Conservation (phyloP, 1,284 basidiomycete species). For the Sporisorium sorghi region DNA sequence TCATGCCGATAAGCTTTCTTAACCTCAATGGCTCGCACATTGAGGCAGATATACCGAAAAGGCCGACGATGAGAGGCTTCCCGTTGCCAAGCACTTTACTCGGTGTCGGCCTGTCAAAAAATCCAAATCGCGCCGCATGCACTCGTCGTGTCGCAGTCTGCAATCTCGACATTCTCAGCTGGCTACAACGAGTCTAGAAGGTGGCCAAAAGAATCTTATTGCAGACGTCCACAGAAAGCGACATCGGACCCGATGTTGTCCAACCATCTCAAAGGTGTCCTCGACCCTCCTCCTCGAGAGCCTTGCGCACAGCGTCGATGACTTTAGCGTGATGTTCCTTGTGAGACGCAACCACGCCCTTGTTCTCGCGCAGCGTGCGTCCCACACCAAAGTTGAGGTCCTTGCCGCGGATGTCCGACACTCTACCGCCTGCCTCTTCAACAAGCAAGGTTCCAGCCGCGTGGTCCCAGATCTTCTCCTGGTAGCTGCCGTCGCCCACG, state of each 20-base stretch:
- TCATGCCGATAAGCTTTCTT: too few species aligned
- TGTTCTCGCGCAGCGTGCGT: constrained; percentile 85
- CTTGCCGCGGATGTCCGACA: constrained; percentile 84
- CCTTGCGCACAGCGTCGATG: constrained; percentile 80
- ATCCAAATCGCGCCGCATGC: background rate
- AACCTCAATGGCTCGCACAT: too few species aligned
- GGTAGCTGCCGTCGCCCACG: constrained; percentile 79
- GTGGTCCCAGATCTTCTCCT: constrained; percentile 97
- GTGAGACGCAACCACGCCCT: constrained; percentile 84
- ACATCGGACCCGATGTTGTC: background rate
- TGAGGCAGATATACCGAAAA: too few species aligned
- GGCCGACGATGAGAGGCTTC: background rate
- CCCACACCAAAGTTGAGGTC: constrained; percentile 88
- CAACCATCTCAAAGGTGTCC: constrained; percentile 44
- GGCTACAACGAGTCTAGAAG: background rate
- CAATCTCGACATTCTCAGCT: background rate
- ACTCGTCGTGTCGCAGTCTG: background rate
- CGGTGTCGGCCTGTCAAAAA: constrained; percentile 2
- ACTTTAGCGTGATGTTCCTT: constrained; percentile 78
- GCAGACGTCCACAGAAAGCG: background rate
- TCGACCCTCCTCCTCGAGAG: constrained; percentile 73
- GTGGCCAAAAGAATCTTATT: background rate
- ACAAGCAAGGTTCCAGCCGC: constrained; percentile 87
- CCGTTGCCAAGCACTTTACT: background rate
- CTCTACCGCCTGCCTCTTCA: constrained; percentile 86